Base-by-base conservation (phyloP, 1,284 basidiomycete species). In the Cutaneotrichosporon arboriforme region DNA sequence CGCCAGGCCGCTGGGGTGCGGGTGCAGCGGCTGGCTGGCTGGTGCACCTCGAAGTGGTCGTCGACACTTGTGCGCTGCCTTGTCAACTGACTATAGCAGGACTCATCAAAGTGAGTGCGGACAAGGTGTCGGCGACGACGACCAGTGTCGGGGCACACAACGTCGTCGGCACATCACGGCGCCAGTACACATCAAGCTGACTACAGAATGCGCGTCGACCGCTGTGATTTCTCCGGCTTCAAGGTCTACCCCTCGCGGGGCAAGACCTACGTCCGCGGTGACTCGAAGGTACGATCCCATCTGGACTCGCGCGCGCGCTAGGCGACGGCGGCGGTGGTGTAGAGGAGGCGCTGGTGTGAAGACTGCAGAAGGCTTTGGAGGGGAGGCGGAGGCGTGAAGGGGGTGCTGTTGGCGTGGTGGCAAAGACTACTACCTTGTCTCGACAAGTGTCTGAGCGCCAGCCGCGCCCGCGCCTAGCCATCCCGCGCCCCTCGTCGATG, bases 201-300 rank as follows among this genome's bases (percentile, higher is more conserved):
- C 49, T 15, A 15, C 35, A 46, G 41, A 59, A 79, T 93, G 92
- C 94, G 94, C 84, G 84, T 93, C 81, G 92, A 97, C 80, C 87
- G 90, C 79, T 93, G 94, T 81, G 86, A 86, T 62, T 96, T 96
- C 83, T 92, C 90, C 70, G 89, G 90, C 70, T 90, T 81, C 83
- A 87, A 87, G 77, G 92, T 97, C 82, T 97, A 96, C 84, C 92
- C 92, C 67, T 84, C 83, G 78, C 91, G 87, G 87, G 92, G 92
- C 74, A 89, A 88, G 76, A 84, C 91, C 67, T 96, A 93, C 77
- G 90, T 97, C 76, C 88, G 92, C 67, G 87, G 89, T 65, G 92
- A 97, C 84, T 90, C 86, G 80, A 96, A 94, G 81, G 90, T 92
- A 61, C 70, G 83, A 22, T n/a, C 44, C 43, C 36, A 9, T 34